Percentiles rank a stretch among this genome's conserved stretches.
Conservation (phyloP, 2,329 filamentous ascomycete species). For the Ophiostoma quercus region DNA sequence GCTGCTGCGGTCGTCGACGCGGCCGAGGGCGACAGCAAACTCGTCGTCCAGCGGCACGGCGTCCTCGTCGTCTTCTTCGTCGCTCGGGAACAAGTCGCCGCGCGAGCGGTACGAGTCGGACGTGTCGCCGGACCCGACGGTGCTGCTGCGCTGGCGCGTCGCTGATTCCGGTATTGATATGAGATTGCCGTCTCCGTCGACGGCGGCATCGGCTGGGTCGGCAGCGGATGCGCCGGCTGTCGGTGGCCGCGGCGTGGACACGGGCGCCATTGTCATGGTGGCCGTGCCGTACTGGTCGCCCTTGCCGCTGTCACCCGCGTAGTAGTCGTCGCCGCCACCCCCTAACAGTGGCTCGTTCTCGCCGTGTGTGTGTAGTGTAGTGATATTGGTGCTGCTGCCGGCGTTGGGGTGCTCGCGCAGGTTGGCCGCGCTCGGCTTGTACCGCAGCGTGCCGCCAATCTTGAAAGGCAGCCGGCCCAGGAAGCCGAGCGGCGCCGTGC, state of each 20-base stretch:
- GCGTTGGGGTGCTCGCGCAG: conserved; percentile 76
- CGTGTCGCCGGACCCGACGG: conserved; percentile 72
- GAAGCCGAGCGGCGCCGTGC: conserved; percentile 79
- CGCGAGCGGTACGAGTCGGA: conserved; percentile 81
- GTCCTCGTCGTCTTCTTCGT: conserved; percentile 80
- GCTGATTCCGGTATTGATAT: neutral
- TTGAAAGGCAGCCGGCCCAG: conserved; percentile 78
- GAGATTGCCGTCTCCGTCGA: conserved; percentile 16
- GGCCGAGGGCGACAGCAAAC: conserved; percentile 76
- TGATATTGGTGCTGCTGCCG: conserved; percentile 31
- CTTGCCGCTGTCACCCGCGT: neutral
- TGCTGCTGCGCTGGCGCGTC: conserved; percentile 65
- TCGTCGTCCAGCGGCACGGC: conserved; percentile 90
- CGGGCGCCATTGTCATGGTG: conserved; percentile 13
- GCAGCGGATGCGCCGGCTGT: neutral
- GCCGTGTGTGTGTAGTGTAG: conserved; percentile 29
- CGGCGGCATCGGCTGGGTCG: neutral
- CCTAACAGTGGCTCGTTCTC: conserved; percentile 68
- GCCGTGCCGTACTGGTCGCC: conserved; percentile 5
- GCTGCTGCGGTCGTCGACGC: conserved; percentile 73
- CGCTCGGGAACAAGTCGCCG: conserved; percentile 86
- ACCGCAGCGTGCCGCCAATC: conserved; percentile 73
- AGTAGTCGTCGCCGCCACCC: conserved; percentile 9
- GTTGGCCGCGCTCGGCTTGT: conserved; percentile 86
- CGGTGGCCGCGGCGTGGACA: conserved; percentile 12